Conservation (phyloP, 1,139 yeast species). For the Pichia cactophila region DNA sequence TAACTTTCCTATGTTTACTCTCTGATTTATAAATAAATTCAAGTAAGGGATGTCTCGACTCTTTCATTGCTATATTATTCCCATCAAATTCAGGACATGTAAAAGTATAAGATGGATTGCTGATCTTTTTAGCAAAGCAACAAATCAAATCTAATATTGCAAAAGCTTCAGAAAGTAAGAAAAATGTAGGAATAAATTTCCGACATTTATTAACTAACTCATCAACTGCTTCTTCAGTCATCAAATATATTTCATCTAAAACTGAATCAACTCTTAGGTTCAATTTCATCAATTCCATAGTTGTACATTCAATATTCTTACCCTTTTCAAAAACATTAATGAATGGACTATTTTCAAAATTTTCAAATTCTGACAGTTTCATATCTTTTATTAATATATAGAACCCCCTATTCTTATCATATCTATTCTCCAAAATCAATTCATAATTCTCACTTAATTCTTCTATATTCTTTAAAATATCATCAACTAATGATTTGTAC, state of each 20-base stretch:
- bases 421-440: conserved; percentile 29
- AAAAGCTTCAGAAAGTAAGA: conserved; percentile 39
- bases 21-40: conserved; percentile 17
- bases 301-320: conserved; percentile 34
- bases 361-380: conserved; percentile 2
- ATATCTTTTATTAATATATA: conserved; percentile 27
- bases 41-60: conserved; percentile 37
- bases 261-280: conserved; percentile 36
- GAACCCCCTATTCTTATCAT: conserved; percentile 35
- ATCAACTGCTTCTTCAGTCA: conserved; percentile 35
- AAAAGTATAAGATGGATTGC: conserved; percentile 22
- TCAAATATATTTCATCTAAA: conserved; percentile 32
- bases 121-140: conserved; percentile 29
- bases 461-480: conserved; percentile 27
- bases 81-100: conserved; percentile 29
- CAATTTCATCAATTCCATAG: conserved; percentile 35
- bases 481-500: conserved; percentile 33
- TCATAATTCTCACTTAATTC: conserved; percentile 22
- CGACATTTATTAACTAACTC: conserved; percentile 27
- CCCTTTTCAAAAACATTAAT: conserved; percentile 29
- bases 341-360: conserved; percentile 18
- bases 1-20: conserved; percentile 16
- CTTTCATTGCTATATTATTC: conserved; percentile 26
- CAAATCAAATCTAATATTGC: conserved; percentile 35
- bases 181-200: conserved; percentile 30